Evolutionary conservation across 768 basidiomycete genomes (phyloP).

Genomic region (Gyrodon lividus): DNA sequence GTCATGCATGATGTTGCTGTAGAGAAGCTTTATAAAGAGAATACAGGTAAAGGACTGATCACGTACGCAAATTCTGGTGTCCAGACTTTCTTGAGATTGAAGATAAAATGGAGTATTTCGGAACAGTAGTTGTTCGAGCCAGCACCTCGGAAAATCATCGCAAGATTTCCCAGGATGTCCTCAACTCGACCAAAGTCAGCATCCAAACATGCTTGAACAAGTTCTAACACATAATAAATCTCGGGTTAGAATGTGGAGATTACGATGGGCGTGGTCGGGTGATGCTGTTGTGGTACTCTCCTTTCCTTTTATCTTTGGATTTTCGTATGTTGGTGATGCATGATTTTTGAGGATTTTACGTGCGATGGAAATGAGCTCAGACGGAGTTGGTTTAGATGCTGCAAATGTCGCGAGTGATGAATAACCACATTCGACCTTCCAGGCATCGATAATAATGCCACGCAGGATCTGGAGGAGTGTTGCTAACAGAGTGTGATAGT

Average conservation of each 20-base stretch:
- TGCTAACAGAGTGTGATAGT: constrained; percentile 32
- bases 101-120: constrained; percentile 14
- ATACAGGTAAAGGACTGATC: no score
- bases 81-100: constrained; percentile 31
- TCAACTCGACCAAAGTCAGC: constrained; percentile 35
- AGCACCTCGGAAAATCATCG: constrained; percentile 14
- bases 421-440: constrained; percentile 23
- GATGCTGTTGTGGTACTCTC: neutral
- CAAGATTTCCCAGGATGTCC: constrained; percentile 12
- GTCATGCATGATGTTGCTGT: constrained; percentile 36
- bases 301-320: neutral
- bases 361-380: constrained; percentile 13
- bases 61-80: constrained; percentile 31
- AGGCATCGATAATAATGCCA: constrained; percentile 34
- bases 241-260: constrained; percentile 23
- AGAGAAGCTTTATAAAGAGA: neutral
- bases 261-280: constrained; percentile 21
- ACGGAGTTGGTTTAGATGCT: constrained; percentile 19
- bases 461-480: constrained; percentile 28
- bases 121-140: constrained; percentile 14
- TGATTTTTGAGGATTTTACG: constrained; percentile 21
- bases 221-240: constrained; percentile 33
- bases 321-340: constrained; percentile 12
- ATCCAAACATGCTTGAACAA: constrained; percentile 22
- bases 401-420: constrained; percentile 13